A percentile compares a stretch with the other conserved stretches of the same genome.
phyloP scores from a whole-genome alignment of 192 early-diverging fungal species.

The Irineochytrium annulatum region DNA sequence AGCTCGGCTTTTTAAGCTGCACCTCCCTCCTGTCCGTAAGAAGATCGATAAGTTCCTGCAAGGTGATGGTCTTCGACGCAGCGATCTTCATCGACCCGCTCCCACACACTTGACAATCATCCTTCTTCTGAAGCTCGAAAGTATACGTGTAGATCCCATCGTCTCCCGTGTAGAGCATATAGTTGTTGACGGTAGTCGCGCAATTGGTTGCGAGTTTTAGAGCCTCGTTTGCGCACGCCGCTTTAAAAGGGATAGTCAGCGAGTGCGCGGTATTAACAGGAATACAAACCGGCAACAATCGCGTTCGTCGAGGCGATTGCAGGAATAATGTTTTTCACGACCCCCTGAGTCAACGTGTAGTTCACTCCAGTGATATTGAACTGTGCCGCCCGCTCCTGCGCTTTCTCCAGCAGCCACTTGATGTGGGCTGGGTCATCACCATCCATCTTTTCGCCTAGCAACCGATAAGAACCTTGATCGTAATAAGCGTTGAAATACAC shows the following conservation, averaged over 20 bases:
- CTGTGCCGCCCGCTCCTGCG: slow-evolving; percentile 76
- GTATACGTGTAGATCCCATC: slow-evolving; percentile 87
- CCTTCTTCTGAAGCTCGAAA: slow-evolving; percentile 75
- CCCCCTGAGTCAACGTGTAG: slow-evolving; percentile 88
- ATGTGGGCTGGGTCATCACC: slow-evolving; percentile 59
- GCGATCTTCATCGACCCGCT: slow-evolving; percentile 46
- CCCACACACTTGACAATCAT: slow-evolving; percentile 91
- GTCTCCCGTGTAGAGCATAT: slow-evolving; percentile 96
- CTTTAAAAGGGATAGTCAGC: slow-evolving; percentile 33
- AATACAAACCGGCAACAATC: slow-evolving; percentile 79
- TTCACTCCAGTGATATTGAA: slow-evolving; percentile 87
- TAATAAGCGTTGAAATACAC: no score
- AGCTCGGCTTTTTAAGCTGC: slow-evolving; percentile 85
- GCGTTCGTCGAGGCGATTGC: slow-evolving; percentile 98
- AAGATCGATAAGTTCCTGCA: slow-evolving; percentile 79
- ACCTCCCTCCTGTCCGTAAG: slow-evolving; percentile 70
- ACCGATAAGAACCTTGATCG: slow-evolving; percentile 79
- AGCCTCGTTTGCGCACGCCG: slow-evolving; percentile 90
- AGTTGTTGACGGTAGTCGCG: slow-evolving; percentile 81
- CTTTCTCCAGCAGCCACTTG: slow-evolving; percentile 61
- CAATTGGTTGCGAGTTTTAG: slow-evolving; percentile 84
- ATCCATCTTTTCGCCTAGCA: slow-evolving; percentile 80
- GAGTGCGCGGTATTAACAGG: neutral
- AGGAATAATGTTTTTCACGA: slow-evolving; percentile 98
- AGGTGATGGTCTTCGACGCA: slow-evolving; percentile 47